Percentiles rank a stretch among this genome's conserved stretches.
phyloP scores from a whole-genome alignment of 73 alveolate species.

The Uronychia setigera region DNA sequence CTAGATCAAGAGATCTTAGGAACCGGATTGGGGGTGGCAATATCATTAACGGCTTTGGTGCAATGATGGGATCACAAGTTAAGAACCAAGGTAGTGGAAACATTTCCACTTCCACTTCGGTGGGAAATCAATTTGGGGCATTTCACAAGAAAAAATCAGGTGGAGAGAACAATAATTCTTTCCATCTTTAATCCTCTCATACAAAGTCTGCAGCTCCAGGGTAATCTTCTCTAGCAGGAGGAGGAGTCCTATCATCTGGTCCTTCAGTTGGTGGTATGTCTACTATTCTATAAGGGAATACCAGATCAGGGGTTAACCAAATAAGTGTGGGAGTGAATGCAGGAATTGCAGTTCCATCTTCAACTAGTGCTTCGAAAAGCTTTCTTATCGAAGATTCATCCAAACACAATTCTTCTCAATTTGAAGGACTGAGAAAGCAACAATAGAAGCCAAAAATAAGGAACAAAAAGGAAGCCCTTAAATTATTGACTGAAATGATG shows the following conservation, averaged over 20 bases:
- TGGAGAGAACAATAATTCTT: too few species aligned
- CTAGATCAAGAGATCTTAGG: not conserved
- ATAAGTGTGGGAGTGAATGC: conserved; percentile 22
- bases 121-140: not conserved
- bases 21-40: not conserved
- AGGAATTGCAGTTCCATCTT: too few species aligned
- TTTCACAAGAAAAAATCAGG: too few species aligned
- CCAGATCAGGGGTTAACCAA: not conserved
- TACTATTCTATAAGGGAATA: too few species aligned
- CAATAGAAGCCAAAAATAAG: conserved; percentile 20
- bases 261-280: too few species aligned
- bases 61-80: not conserved
- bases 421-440: not conserved
- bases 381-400: not conserved
- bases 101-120: not conserved
- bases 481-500: conserved; percentile 58
- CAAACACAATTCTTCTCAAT: not conserved
- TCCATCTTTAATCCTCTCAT: too few species aligned
- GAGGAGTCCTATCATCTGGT: too few species aligned
- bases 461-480: conserved; percentile 56
- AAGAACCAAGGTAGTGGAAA: not conserved
- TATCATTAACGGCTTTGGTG: not conserved
- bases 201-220: too few species aligned
- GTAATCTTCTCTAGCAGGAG: too few species aligned
- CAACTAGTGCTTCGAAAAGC: too few species aligned